These are phyloP conservation scores for Aspergillus chevalieri DNA, from an alignment of 2,329 filamentous ascomycete genomes.

Conservation along the genomic window DNA sequence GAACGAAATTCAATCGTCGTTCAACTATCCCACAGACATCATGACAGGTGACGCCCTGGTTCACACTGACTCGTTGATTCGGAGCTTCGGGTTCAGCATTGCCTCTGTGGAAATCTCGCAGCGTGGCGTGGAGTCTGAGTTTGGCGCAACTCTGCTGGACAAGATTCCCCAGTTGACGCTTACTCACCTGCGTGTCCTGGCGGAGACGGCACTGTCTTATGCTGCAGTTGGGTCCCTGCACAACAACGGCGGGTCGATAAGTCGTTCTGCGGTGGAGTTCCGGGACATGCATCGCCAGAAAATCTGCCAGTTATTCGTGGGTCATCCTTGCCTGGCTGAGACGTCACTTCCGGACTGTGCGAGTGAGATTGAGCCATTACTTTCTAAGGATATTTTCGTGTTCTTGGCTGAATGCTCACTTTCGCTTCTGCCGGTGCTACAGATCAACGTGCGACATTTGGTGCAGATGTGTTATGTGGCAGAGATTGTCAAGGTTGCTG, in stretches of 20 bases:
- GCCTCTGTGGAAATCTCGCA: slow-evolving; percentile 87
- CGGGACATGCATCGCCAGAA: slow-evolving; percentile 63
- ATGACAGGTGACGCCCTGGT: slow-evolving; percentile 43
- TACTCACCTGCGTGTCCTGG: slow-evolving; percentile 79
- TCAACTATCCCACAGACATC: slow-evolving; percentile 37
- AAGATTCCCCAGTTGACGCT: slow-evolving; percentile 77
- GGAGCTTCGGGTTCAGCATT: slow-evolving; percentile 71
- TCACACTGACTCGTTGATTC: slow-evolving; percentile 38
- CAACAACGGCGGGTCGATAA: slow-evolving; percentile 53
- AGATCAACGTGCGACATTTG: slow-evolving; percentile 70
- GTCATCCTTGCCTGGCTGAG: slow-evolving; percentile 38
- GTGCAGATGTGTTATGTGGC: slow-evolving; percentile 82
- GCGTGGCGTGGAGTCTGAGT: slow-evolving; percentile 70
- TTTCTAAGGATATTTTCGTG: slow-evolving; percentile 34
- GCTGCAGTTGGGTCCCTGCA: slow-evolving; percentile 68
- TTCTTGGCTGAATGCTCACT: slow-evolving; percentile 77
- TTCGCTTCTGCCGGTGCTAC: slow-evolving; percentile 60
- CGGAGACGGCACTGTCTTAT: slow-evolving; percentile 83
- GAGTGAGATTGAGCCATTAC: slow-evolving; percentile 35
- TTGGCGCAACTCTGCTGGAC: slow-evolving; percentile 69
- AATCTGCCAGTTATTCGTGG: slow-evolving; percentile 68
- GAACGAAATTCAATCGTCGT: slow-evolving; percentile 46
- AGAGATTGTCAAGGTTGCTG: slow-evolving; percentile 77
- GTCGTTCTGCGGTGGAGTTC: slow-evolving; percentile 57
- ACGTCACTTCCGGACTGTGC: slow-evolving; percentile 29